A percentile compares a stretch with the other conserved stretches of the same genome.
phyloP scores from a whole-genome alignment of 805 yeast genomes.

The Saturnispora hagleri region DNA sequence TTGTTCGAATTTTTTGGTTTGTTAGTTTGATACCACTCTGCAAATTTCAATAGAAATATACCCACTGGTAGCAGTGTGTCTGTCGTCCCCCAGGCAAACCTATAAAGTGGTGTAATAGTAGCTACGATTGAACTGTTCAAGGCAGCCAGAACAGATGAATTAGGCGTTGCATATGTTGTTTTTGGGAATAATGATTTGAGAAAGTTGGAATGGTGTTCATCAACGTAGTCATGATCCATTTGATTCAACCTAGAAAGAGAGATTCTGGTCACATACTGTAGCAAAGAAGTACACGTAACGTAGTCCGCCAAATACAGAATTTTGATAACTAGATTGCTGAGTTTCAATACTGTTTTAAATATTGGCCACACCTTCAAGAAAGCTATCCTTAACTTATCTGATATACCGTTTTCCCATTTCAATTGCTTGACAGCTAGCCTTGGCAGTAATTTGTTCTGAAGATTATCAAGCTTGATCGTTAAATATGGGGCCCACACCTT shows the following conservation, averaged over 20 bases:
- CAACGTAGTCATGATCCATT: slow-evolving; percentile 39
- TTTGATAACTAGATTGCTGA: slow-evolving; percentile 47
- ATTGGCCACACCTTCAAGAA: slow-evolving; percentile 59
- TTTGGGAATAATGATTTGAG: slow-evolving; percentile 4
- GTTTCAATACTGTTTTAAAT: slow-evolving; percentile 36
- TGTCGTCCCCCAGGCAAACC: slow-evolving; percentile 20
- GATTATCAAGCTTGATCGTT: slow-evolving; percentile 54
- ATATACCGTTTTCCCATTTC: slow-evolving; percentile 17
- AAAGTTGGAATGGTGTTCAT: slow-evolving; percentile 13
- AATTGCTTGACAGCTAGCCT: slow-evolving; percentile 37
- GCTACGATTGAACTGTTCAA: slow-evolving; percentile 1
- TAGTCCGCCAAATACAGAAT: slow-evolving; percentile 60
- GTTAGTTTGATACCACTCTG: slow-evolving; percentile 82
- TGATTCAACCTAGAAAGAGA: slow-evolving; percentile 55
- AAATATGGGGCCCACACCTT: slow-evolving; percentile 61
- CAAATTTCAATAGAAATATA: slow-evolving; percentile 68
- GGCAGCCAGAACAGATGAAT: slow-evolving; percentile 4
- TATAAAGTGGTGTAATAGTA: slow-evolving; percentile 17
- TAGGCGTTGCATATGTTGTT: background rate
- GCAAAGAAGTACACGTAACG: slow-evolving; percentile 50
- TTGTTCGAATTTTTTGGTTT: slow-evolving; percentile 33
- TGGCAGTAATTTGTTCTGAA: slow-evolving; percentile 57
- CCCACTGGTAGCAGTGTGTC: slow-evolving; percentile 65
- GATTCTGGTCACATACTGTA: slow-evolving; percentile 53
- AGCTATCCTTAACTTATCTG: slow-evolving; percentile 9